A percentile compares a stretch with the other conserved stretches of the same genome.
Conservation (phyloP, 2,329 filamentous ascomycete species). For the Nakataea oryzae region DNA sequence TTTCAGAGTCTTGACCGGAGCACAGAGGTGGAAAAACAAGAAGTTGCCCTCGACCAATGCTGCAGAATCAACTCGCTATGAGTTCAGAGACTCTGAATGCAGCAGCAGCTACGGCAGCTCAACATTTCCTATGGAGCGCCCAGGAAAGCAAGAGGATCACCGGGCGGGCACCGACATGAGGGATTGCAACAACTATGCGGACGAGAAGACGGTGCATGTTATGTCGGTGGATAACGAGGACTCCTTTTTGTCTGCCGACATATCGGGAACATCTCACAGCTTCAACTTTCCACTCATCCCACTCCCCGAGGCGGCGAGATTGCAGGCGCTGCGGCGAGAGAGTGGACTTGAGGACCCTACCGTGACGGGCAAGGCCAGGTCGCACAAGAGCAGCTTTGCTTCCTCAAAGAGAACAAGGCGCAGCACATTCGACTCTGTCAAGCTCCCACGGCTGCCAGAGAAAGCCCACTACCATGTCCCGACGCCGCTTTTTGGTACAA, state of each 20-base stretch:
- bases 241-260: slow-evolving; percentile 3
- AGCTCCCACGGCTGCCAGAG: slow-evolving; percentile 1
- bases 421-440: background rate
- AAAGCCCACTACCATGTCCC: background rate
- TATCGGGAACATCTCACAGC: slow-evolving; percentile 10
- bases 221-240: background rate
- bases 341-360: slow-evolving; percentile 13
- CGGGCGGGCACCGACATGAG: background rate
- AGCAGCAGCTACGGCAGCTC: background rate
- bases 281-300: slow-evolving; percentile 20
- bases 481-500: slow-evolving; percentile 1
- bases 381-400: slow-evolving; percentile 1
- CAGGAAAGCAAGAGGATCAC: background rate
- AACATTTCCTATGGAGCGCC: background rate
- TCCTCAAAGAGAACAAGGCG: background rate
- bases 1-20: background rate
- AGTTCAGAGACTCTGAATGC: slow-evolving; percentile 7
- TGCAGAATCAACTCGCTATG: slow-evolving; percentile 3
- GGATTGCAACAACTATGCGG: background rate
- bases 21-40: background rate
- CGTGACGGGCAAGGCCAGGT: slow-evolving; percentile 9
- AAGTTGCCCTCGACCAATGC: background rate
- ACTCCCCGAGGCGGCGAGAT: slow-evolving; percentile 18
- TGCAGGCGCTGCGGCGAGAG: slow-evolving; percentile 12
- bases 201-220: background rate